Evolutionary conservation across 1,284 basidiomycete genomes (phyloP).

Genomic region (Ustilago shanxiensis): DNA sequence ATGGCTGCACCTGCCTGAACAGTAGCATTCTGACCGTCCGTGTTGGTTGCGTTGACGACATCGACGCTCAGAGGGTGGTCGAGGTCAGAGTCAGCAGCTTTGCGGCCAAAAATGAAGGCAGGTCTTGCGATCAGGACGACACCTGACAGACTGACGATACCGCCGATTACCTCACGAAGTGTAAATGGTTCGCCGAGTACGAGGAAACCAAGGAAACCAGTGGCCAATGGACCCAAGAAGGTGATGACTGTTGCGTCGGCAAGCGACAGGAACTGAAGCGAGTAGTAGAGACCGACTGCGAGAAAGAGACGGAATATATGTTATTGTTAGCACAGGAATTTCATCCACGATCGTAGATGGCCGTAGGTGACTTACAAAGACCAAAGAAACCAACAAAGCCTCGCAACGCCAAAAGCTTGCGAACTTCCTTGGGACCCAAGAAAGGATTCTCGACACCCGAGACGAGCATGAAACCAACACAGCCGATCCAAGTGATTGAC

Average conservation of each 20-base stretch:
- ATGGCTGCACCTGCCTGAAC: constrained; percentile 14
- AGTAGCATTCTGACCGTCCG: constrained; percentile 10
- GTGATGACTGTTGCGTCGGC: constrained; percentile 82
- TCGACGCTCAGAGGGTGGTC: constrained; percentile 20
- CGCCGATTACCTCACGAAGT: constrained; percentile 76
- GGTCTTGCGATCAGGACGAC: constrained; percentile 75
- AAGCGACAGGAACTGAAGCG: constrained; percentile 78
- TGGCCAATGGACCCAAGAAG: constrained; percentile 80
- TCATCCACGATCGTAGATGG: background rate
- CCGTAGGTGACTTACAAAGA: constrained; percentile 20
- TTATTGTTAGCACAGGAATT: background rate
- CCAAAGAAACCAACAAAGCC: constrained; percentile 76
- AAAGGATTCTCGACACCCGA: constrained; percentile 77
- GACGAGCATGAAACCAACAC: constrained; percentile 58
- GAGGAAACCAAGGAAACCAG: constrained; percentile 78
- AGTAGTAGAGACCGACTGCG: constrained; percentile 78
- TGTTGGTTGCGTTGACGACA: constrained; percentile 3
- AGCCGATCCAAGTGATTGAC: constrained; percentile 71
- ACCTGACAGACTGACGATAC: constrained; percentile 76
- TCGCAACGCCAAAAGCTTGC: constrained; percentile 75
- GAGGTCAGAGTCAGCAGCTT: constrained; percentile 37
- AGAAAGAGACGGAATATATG: background rate
- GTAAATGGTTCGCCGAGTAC: constrained; percentile 79
- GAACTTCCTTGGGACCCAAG: constrained; percentile 78
- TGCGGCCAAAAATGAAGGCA: constrained; percentile 48